These are phyloP conservation scores for Leccinum sublutescens DNA, from an alignment of 768 basidiomycete species.

Conservation along the genomic window DNA sequence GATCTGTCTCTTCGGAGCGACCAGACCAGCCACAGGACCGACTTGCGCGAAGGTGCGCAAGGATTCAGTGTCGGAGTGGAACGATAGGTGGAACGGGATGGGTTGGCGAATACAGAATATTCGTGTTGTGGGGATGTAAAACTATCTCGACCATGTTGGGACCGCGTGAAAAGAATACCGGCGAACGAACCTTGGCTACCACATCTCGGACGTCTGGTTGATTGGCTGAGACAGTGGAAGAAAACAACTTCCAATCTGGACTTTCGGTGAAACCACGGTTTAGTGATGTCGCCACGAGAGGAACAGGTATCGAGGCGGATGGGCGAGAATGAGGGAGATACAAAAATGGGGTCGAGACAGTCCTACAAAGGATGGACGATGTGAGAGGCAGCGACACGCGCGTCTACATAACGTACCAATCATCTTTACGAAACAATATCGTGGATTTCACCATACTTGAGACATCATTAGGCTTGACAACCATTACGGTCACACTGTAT, in stretches of 20 bases:
- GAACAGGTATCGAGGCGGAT: constrained; percentile 46
- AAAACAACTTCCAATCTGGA: constrained; percentile 50
- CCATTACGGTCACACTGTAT: constrained; percentile 56
- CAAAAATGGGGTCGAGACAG: constrained; percentile 57
- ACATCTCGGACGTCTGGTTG: constrained; percentile 40
- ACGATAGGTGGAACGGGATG: constrained; percentile 67
- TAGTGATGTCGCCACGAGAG: constrained; percentile 33
- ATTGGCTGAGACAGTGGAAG: constrained; percentile 43
- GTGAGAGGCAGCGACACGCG: not conserved
- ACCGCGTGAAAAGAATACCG: not conserved
- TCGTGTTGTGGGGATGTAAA: constrained; percentile 58
- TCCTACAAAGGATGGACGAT: constrained; percentile 32
- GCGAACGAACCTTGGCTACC: constrained; percentile 27
- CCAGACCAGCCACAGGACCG: constrained; percentile 43
- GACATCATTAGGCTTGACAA: constrained; percentile 35
- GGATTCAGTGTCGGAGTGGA: constrained; percentile 54
- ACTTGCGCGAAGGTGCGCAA: constrained; percentile 61
- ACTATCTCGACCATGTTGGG: constrained; percentile 20
- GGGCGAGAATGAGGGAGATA: constrained; percentile 70
- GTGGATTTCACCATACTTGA: constrained; percentile 45
- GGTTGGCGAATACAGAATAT: constrained; percentile 55
- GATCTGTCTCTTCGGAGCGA: constrained; percentile 29
- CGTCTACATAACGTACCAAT: constrained; percentile 42
- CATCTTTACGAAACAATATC: constrained; percentile 47
- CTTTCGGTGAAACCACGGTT: constrained; percentile 42